Evolutionary conservation across 1,284 basidiomycete species (phyloP).

Genomic region (Inonotus obliquus): DNA sequence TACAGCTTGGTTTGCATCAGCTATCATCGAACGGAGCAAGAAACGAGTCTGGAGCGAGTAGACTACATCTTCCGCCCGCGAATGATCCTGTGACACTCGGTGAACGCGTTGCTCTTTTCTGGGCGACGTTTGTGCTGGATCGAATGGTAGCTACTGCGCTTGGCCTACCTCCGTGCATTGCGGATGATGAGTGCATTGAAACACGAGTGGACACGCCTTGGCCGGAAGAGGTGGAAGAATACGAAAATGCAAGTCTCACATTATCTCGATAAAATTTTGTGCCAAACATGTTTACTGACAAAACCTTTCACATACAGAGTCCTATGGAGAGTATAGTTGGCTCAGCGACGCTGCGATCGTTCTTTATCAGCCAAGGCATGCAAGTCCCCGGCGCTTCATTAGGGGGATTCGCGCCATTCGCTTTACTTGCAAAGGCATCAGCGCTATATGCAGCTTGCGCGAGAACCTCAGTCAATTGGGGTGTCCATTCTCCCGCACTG

Average conservation of each 20-base stretch:
- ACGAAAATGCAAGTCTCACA: conserved; percentile 27
- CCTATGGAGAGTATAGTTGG: conserved; percentile 45
- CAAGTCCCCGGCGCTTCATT: conserved; percentile 27
- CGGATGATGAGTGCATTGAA: conserved; percentile 35
- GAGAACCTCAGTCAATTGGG: conserved; percentile 54
- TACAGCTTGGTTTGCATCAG: conserved; percentile 64
- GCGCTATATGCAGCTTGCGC: conserved; percentile 65
- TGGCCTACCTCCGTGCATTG: conserved; percentile 34
- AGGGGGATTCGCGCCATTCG: conserved; percentile 54
- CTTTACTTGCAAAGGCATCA: conserved; percentile 70
- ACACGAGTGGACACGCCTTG: conserved; percentile 37
- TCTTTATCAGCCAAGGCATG: conserved; percentile 50
- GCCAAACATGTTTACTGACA: background rate
- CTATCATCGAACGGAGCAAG: conserved; percentile 30
- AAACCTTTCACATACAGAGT: conserved; percentile 36
- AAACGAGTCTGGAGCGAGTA: background rate
- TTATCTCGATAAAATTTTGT: background rate
- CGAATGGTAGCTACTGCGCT: conserved; percentile 38
- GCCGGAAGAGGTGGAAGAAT: conserved; percentile 37
- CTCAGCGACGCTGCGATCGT: conserved; percentile 54
- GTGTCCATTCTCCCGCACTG: conserved; percentile 36
- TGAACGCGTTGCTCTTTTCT: conserved; percentile 39
- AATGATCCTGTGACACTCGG: conserved; percentile 45
- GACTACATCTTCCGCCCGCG: conserved; percentile 41
- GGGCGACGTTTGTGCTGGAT: conserved; percentile 41